phyloP scores from a whole-genome alignment of 805 yeast species.

The Candida coleopterorum region DNA sequence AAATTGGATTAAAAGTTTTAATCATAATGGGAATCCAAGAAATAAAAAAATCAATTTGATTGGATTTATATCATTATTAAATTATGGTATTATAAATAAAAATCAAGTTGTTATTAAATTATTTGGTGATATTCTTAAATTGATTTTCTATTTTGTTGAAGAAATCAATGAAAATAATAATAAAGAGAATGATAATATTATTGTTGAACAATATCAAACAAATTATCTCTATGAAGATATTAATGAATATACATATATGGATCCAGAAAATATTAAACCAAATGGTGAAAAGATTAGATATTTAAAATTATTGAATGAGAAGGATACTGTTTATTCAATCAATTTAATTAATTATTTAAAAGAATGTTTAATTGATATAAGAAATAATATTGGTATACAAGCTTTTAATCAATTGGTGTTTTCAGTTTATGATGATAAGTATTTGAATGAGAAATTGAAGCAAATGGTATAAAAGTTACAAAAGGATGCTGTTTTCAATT shows the following conservation, averaged over 20 bases:
- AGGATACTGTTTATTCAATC: constrained; percentile 38
- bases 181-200: constrained; percentile 24
- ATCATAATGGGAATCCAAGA: constrained; percentile 66
- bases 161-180: constrained; percentile 75
- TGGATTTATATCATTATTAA: constrained; percentile 52
- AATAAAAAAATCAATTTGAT: constrained; percentile 64
- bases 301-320: constrained; percentile 22
- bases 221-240: constrained; percentile 37
- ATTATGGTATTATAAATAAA: constrained; percentile 25
- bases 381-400: constrained; percentile 16
- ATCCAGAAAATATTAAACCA: constrained; percentile 32
- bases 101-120: constrained; percentile 15
- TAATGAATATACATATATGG: constrained; percentile 38
- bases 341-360: constrained; percentile 44
- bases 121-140: constrained; percentile 26
- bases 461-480: constrained; percentile 1
- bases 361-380: constrained; percentile 22
- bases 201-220: constrained; percentile 32
- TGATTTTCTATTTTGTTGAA: constrained; percentile 52
- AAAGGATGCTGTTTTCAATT: no score
- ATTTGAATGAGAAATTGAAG: constrained; percentile 27
- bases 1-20: constrained; percentile 38
- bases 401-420: constrained; percentile 32
- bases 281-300: constrained; percentile 41
- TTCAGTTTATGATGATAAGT: constrained; percentile 30